Percentiles rank a stretch among this genome's conserved stretches.
Conservation (phyloP, 2,329 filamentous ascomycete genomes). For the Fusarium robinianum region DNA sequence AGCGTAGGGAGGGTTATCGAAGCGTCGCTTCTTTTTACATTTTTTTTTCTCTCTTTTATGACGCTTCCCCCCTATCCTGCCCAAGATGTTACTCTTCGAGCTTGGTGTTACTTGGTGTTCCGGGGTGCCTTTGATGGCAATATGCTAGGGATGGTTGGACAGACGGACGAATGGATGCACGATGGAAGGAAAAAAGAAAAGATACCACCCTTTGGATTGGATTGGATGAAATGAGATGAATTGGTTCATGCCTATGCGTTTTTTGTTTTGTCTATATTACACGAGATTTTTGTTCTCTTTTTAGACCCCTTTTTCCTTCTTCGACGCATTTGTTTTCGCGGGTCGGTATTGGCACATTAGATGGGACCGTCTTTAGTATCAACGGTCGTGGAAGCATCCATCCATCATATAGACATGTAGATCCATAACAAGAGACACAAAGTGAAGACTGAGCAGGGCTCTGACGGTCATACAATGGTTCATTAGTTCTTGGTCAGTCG, state of each 20-base stretch:
- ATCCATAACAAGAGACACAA: not conserved
- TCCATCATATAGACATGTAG: slow-evolving; percentile 7
- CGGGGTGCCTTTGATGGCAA: slow-evolving; percentile 15
- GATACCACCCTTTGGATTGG: slow-evolving; percentile 29
- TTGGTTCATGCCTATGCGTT: too few species aligned
- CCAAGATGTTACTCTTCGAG: slow-evolving; percentile 17
- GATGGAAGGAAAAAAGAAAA: slow-evolving; percentile 24
- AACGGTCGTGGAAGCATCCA: not conserved
- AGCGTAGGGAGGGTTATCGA: too few species aligned
- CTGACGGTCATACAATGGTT: not conserved
- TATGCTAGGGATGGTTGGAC: slow-evolving; percentile 3
- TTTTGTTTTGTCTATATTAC: slow-evolving; percentile 28
- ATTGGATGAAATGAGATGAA: slow-evolving; percentile 15
- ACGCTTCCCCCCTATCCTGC: slow-evolving; percentile 4
- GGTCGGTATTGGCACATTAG: not conserved
- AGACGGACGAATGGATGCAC: slow-evolving; percentile 9
- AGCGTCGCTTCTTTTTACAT: not conserved
- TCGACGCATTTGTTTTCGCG: slow-evolving; percentile 11
- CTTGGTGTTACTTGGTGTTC: slow-evolving; percentile 33
- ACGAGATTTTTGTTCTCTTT: slow-evolving; percentile 19
- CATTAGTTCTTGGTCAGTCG: slow-evolving; percentile 58
- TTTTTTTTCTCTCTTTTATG: not conserved
- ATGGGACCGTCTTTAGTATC: too few species aligned
- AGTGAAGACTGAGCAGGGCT: not conserved
- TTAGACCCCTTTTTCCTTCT: slow-evolving; percentile 8